Conservation (phyloP, 495 filamentous ascomycete genomes). For the Extremus antarcticus region DNA sequence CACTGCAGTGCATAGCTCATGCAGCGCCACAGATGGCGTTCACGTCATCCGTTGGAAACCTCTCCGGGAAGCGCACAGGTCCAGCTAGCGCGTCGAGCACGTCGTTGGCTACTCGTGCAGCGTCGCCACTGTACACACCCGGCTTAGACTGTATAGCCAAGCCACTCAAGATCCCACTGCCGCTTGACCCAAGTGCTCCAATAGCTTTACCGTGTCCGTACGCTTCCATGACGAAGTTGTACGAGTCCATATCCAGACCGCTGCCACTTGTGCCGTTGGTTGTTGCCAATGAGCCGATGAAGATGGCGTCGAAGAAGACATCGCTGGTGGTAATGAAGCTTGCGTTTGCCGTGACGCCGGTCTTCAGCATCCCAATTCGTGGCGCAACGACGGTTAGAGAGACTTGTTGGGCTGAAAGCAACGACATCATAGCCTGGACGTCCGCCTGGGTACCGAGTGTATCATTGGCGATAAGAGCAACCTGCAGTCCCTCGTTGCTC, state of each 20-base stretch:
- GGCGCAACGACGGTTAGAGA: slow-evolving; percentile 1
- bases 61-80: background rate
- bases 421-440: background rate
- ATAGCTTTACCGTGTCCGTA: slow-evolving; percentile 5
- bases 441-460: background rate
- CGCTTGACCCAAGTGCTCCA: background rate
- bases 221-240: slow-evolving; percentile 1
- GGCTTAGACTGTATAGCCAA: background rate
- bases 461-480: slow-evolving; percentile 1
- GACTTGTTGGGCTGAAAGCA: background rate
- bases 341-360: slow-evolving; percentile 1
- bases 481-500: background rate
- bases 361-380: slow-evolving; percentile 1
- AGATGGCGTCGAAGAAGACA: slow-evolving; percentile 10
- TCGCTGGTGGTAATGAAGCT: slow-evolving; percentile 3
- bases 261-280: background rate
- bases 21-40: background rate
- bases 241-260: background rate
- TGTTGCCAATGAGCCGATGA: background rate
- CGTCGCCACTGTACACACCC: background rate
- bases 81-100: background rate
- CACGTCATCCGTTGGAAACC: background rate
- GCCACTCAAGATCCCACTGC: background rate
- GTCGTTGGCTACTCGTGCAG: background rate
- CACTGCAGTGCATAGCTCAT: background rate